Conservation (phyloP, 345 rosid species). For the Brassica carinata region DNA sequence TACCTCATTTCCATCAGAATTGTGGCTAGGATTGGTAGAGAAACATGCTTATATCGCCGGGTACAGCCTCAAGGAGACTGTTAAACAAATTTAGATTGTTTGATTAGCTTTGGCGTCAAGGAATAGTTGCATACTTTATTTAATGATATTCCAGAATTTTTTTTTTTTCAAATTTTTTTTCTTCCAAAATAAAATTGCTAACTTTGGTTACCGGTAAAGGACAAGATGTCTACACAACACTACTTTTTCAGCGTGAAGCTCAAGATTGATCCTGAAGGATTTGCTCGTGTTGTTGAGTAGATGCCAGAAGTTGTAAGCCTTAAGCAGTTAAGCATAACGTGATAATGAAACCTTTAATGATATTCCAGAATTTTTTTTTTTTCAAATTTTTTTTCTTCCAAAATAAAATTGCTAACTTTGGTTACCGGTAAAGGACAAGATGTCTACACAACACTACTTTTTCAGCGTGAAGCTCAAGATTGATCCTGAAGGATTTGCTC, state of each 20-base stretch:
- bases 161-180: too few species aligned
- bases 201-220: constrained; percentile 75
- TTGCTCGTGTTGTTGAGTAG: constrained; percentile 71
- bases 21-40: constrained; percentile 84
- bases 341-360: constrained; percentile 73
- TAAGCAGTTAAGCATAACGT: constrained; percentile 75
- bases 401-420: too few species aligned
- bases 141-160: too few species aligned
- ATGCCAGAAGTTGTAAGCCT: constrained; percentile 92
- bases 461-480: too few species aligned
- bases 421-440: too few species aligned
- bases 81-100: constrained; percentile 81
- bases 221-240: constrained; percentile 81
- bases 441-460: too few species aligned
- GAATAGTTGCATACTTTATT: constrained; percentile 50
- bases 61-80: constrained; percentile 78
- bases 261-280: constrained; percentile 85
- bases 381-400: too few species aligned
- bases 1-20: constrained; percentile 72
- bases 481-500: too few species aligned
- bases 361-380: too few species aligned
- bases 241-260: constrained; percentile 82
- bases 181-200: too few species aligned
- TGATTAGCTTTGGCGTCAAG: constrained; percentile 42
- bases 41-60: constrained; percentile 78